Evolutionary conservation across 1,284 basidiomycete species (phyloP), one percentile per base, ranked within the genome.

Genomic region (Golubevia pallescens): DNA sequence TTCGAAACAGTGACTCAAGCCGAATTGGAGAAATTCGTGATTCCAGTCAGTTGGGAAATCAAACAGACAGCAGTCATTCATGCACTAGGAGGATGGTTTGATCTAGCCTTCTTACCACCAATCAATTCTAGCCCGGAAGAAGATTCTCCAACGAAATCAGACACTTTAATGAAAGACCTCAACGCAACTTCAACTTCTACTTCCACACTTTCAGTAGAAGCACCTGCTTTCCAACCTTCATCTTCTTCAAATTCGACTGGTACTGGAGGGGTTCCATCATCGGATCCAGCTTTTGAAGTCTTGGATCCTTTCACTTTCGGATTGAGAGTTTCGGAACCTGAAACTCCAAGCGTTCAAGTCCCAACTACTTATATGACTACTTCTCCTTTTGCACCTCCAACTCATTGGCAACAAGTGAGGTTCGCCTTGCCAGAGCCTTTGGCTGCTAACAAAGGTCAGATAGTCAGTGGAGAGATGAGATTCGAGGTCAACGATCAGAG

Each of bases 351-450:
- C 14, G 55, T 57, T 24, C 23, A 57, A 34, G 55, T 24, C n/a
- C 48, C 62, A 51, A 38, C 63, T 6, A 69, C 77, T 55, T 79
- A 71, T 34, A 83, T 83, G 80, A 75, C 80, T 23, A 83, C 80
- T 21, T 71, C 68, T 23, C 80, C 80, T 0, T 78, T 76, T 65
- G 73, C 73, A 14, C 73, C 80, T n/a, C 68, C 80, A 7, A 83
- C 80, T 1, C 80, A 83, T 64, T 83, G 80, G 80, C 79, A 81
- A 55, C 80, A 83, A 62, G 79, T 81, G 2, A 74, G 80, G 3
- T 73, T 83, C 65, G 68, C 80, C 28, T 63, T 83, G 2, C 67
- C 66, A 5, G 79, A 81, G 63, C 80, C 80, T 1, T 66, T 83
- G 19, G 80, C 80, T 19, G 71, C 81, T 66, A 83, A 83, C 60